phyloP scores from a whole-genome alignment of 768 basidiomycete genomes.

The Leucocoprinus leucothites region DNA sequence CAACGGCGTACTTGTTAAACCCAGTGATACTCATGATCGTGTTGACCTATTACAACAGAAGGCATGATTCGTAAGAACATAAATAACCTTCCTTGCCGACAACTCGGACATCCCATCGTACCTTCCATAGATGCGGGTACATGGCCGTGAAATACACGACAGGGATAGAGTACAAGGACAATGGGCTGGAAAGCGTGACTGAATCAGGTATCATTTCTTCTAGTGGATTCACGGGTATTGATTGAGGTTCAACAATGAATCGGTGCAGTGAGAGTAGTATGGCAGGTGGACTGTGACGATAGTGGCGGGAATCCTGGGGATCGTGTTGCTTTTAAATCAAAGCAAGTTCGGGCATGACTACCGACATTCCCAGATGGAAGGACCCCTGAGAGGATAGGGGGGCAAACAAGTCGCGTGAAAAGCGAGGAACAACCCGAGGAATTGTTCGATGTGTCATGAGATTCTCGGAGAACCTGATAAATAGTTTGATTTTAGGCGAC shows the following conservation, averaged over 20 bases:
- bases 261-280: background rate
- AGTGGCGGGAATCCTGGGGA: too few relatives aligned
- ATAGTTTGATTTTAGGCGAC: background rate
- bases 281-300: too few relatives aligned
- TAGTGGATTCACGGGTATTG: too few relatives aligned
- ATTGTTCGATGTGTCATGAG: background rate
- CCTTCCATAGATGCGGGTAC: constrained; percentile 30
- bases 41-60: constrained; percentile 17
- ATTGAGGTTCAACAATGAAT: too few relatives aligned
- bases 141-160: constrained; percentile 30
- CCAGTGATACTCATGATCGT: constrained; percentile 25
- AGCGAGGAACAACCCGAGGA: too few relatives aligned
- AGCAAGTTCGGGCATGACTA: background rate
- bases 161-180: constrained; percentile 37
- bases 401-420: too few relatives aligned
- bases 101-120: too few relatives aligned
- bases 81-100: too few relatives aligned
- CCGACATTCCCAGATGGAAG: too few relatives aligned
- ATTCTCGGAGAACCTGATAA: background rate
- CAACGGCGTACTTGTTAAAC: constrained; percentile 33
- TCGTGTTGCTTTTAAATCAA: too few relatives aligned
- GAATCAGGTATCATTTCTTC: constrained; percentile 6
- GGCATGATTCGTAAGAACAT: background rate
- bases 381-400: too few relatives aligned
- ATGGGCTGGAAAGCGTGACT: constrained; percentile 15